These are phyloP conservation scores for Tympanopsis confertula DNA, from an alignment of 2,329 filamentous ascomycete genomes.

Conservation along the genomic window DNA sequence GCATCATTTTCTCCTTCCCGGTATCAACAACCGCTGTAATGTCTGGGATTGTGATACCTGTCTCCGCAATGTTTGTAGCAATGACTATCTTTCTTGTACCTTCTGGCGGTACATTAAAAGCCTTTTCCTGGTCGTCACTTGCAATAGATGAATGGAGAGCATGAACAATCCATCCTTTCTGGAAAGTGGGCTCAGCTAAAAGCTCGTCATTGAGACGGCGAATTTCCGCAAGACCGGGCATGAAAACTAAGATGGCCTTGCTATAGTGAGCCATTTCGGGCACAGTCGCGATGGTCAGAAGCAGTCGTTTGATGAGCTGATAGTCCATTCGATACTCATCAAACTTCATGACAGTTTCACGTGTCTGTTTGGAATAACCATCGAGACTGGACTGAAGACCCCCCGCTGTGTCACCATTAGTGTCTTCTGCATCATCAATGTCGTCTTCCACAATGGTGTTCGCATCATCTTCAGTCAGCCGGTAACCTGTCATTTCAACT, in stretches of 20 bases:
- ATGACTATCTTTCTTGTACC: slow-evolving; percentile 87
- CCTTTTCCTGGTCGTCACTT: slow-evolving; percentile 89
- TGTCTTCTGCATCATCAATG: slow-evolving; percentile 44
- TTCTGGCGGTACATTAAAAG: slow-evolving; percentile 72
- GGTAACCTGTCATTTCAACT: slow-evolving; percentile 73
- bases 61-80: slow-evolving; percentile 96
- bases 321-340: slow-evolving; percentile 91
- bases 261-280: slow-evolving; percentile 60
- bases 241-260: slow-evolving; percentile 84
- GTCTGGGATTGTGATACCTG: slow-evolving; percentile 79
- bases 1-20: slow-evolving; percentile 94
- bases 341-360: slow-evolving; percentile 62
- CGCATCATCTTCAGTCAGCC: slow-evolving; percentile 23
- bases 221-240: slow-evolving; percentile 91
- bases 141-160: slow-evolving; percentile 89
- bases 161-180: slow-evolving; percentile 71
- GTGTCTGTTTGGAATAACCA: slow-evolving; percentile 63
- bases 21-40: slow-evolving; percentile 95
- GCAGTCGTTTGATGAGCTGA: slow-evolving; percentile 69
- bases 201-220: slow-evolving; percentile 78
- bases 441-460: slow-evolving; percentile 42
- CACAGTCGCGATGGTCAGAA: slow-evolving; percentile 63
- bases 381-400: slow-evolving; percentile 37
- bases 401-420: slow-evolving; percentile 36
- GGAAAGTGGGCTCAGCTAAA: slow-evolving; percentile 64